phyloP scores from a whole-genome alignment of 2,329 filamentous ascomycete genomes.

The Fusarium anguioides region DNA sequence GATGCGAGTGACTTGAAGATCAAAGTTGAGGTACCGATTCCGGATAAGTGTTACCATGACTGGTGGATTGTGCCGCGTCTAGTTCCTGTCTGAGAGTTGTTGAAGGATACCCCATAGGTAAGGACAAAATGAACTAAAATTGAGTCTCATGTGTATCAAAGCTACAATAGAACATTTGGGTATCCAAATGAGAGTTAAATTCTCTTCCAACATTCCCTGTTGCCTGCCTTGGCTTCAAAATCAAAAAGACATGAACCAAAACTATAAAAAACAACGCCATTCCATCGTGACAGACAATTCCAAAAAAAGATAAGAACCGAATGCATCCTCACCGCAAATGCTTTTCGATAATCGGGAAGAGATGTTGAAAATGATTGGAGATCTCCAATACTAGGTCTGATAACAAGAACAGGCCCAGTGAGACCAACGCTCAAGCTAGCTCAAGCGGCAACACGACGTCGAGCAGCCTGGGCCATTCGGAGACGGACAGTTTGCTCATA shows the following conservation, averaged over 20 bases:
- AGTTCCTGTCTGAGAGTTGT: constrained; percentile 27
- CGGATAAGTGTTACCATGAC: constrained; percentile 68
- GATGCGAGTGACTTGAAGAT: constrained; percentile 52
- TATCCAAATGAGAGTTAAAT: constrained; percentile 43
- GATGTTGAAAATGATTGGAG: constrained; percentile 12
- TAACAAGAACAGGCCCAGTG: constrained; percentile 4
- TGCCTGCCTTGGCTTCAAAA: constrained; percentile 6
- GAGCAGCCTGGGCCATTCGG: constrained; percentile 58
- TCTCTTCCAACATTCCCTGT: constrained; percentile 14
- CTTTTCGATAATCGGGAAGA: constrained; percentile 20
- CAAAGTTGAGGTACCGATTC: constrained; percentile 63
- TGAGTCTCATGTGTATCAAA: constrained; percentile 32
- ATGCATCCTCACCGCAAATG: constrained; percentile 28
- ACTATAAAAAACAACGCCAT: constrained; percentile 29
- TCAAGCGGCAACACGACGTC: constrained; percentile 53
- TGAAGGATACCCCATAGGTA: neutral
- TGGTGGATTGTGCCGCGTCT: constrained; percentile 73
- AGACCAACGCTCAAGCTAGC: constrained; percentile 8
- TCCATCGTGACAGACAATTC: constrained; percentile 13
- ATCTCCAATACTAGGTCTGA: constrained; percentile 13
- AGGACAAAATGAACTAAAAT: constrained; percentile 21
- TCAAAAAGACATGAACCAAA: constrained; percentile 8
- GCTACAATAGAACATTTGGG: constrained; percentile 39
- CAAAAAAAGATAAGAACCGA: constrained; percentile 15
- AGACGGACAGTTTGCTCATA: constrained; percentile 84